phyloP scores from a whole-genome alignment of 2,329 filamentous ascomycete genomes.

The Fonsecaea monophora region DNA sequence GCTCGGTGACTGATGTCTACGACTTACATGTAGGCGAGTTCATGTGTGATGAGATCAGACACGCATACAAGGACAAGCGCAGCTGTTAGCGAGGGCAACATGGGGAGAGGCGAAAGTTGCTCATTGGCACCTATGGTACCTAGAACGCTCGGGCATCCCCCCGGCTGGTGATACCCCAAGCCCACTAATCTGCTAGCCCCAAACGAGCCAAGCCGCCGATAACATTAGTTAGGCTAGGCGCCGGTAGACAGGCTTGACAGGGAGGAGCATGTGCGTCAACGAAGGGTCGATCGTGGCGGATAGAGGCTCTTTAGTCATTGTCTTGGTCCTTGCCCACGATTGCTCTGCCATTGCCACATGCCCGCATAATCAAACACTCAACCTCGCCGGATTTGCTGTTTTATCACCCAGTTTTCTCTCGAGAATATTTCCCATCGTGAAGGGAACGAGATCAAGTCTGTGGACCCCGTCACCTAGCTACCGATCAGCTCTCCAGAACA shows the following conservation, averaged over 20 bases:
- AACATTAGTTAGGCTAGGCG: not conserved
- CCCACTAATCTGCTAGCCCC: not conserved
- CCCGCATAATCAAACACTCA: slow-evolving; percentile 40
- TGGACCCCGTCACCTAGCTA: not conserved
- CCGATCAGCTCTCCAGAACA: not conserved
- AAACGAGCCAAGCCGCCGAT: not conserved
- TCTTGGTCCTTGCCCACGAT: not conserved
- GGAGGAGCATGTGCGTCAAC: not conserved
- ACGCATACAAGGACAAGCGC: not conserved
- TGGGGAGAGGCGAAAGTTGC: not conserved
- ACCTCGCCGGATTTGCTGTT: not conserved
- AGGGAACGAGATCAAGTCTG: slow-evolving; percentile 9
- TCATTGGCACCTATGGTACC: not conserved
- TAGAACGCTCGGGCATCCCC: not conserved
- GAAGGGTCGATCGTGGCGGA: not conserved
- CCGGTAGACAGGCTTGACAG: not conserved
- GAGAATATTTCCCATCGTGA: not conserved
- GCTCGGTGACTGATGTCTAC: not conserved
- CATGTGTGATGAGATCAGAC: not conserved
- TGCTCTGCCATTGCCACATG: slow-evolving; percentile 36
- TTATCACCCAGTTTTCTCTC: not conserved
- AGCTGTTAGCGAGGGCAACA: not conserved
- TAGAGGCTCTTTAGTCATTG: not conserved
- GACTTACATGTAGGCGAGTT: not conserved
- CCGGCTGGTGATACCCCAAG: not conserved